A percentile compares a stretch with the other conserved stretches of the same genome.
Conservation (phyloP, 352 stramenopile genomes). For the Phytophthora palmivora region DNA sequence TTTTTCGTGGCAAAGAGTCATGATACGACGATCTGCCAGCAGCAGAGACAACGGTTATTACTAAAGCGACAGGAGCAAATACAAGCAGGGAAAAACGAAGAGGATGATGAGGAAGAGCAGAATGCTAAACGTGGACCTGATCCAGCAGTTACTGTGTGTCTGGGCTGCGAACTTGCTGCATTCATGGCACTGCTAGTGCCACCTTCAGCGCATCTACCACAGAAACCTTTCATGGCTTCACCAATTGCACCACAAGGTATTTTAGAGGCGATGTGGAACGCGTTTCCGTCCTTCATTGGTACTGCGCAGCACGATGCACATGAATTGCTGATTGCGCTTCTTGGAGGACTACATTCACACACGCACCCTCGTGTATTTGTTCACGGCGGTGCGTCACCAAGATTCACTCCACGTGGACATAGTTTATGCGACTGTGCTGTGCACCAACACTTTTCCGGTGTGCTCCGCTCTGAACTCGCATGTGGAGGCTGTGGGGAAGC, state of each 20-base stretch:
- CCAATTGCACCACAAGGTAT: conserved; percentile 69
- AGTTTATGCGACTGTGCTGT: conserved; percentile 77
- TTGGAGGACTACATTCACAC: conserved; percentile 68
- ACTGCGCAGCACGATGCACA: conserved; percentile 81
- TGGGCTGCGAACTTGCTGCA: conserved; percentile 65
- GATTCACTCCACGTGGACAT: conserved; percentile 61
- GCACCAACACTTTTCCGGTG: conserved; percentile 76
- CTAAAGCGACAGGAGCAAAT: conserved; percentile 34
- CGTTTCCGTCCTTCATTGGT: conserved; percentile 60
- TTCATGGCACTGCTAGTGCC: conserved; percentile 52
- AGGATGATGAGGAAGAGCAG: conserved; percentile 6
- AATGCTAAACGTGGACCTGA: conserved; percentile 8
- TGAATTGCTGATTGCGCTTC: conserved; percentile 72
- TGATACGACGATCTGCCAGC: conserved; percentile 69
- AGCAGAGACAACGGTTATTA: conserved; percentile 45
- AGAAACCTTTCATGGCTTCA: conserved; percentile 23
- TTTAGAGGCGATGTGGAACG: conserved; percentile 65
- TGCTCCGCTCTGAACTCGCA: conserved; percentile 62
- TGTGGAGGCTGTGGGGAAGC: conserved; percentile 61
- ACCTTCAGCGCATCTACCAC: conserved; percentile 10
- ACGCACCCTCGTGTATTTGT: conserved; percentile 58
- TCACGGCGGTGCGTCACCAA: conserved; percentile 51
- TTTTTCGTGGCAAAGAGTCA: conserved; percentile 72
- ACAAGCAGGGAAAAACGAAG: conserved; percentile 19
- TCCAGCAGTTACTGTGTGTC: conserved; percentile 45